Evolutionary conservation across 2,329 filamentous ascomycete species (phyloP), one percentile per base, ranked within the genome.

Genomic region (Fusarium cyanostomum): DNA sequence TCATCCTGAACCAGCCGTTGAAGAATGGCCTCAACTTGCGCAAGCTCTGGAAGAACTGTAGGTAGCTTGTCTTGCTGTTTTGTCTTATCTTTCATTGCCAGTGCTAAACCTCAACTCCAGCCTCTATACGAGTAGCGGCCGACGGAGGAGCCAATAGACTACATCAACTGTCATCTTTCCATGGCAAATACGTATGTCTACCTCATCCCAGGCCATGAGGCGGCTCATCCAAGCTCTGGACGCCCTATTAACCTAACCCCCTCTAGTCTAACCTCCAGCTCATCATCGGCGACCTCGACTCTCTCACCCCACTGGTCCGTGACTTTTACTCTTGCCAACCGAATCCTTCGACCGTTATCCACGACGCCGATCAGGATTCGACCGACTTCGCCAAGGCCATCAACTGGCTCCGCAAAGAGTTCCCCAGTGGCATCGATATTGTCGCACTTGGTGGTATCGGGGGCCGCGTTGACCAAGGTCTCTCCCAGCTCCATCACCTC

Each of bases 231-330:
- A 28, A 18, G 8, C 26, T n/a, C 16, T 13, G 11, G 15, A 18
- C 28, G 10, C 7, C 34, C 8, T 26, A 16, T 46, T 66, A 42
- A 66, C 52, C 57, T 66, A 42, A 66, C 52, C 57, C 38, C 56
- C 39, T 12, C 15, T 10, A 86, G 83, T 77, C 86, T 72, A 80
- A 87, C 55, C 86, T 92, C 2, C 81, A 91, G 71, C 81, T 85
- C 52, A 93, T 99, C 60, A 88, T 96, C 67, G 95, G 95, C 42
- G 95, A 99, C 74, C 84, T 99, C 9, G 95, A 99, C 78, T 97
- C 94, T 5, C 80, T 98, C 15, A 79, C 79, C 3, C 80, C 86
- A 9, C 77, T 85, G 11, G 84, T 91, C 10, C 82, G 82, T 49
- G 71, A 82, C n/a, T 89, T 90, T 76, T 96, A 94, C 77, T 80